Percentiles rank a stretch among this genome's conserved stretches.
phyloP scores from a whole-genome alignment of 2,329 filamentous ascomycete species.

The Coleophoma cylindrospora region DNA sequence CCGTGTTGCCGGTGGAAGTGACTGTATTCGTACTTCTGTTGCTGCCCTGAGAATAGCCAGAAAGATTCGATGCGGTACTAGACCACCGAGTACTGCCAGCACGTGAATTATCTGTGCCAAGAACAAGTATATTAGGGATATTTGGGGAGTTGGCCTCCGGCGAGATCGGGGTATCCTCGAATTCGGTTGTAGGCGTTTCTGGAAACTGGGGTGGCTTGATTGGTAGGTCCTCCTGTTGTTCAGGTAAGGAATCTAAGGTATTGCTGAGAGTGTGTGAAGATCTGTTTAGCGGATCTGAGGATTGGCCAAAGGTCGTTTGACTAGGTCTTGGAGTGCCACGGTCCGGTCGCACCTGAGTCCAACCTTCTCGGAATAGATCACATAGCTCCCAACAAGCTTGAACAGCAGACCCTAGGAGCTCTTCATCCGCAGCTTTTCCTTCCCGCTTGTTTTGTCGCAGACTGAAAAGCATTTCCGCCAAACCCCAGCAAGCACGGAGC shows the following conservation, averaged over 20 bases:
- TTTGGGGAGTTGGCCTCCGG: constrained; percentile 71
- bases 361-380: constrained; percentile 87
- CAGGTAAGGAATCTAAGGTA: constrained; percentile 43
- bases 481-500: constrained; percentile 79
- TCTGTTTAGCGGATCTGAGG: constrained; percentile 42
- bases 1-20: constrained; percentile 57
- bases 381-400: constrained; percentile 94
- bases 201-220: constrained; percentile 44
- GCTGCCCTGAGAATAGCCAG: constrained; percentile 70
- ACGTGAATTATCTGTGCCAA: constrained; percentile 64
- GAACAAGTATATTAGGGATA: constrained; percentile 81
- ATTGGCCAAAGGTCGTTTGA: constrained; percentile 68
- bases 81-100: constrained; percentile 71
- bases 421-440: constrained; percentile 69
- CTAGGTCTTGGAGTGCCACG: constrained; percentile 78
- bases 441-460: constrained; percentile 78
- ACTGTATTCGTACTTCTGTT: constrained; percentile 65
- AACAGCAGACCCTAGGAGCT: constrained; percentile 79
- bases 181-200: constrained; percentile 92
- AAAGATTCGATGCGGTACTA: constrained; percentile 73
- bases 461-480: constrained; percentile 91
- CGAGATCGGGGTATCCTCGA: constrained; percentile 84
- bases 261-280: constrained; percentile 17
- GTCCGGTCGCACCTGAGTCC: constrained; percentile 84
- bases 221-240: constrained; percentile 34